Percentiles rank a stretch among this genome's conserved stretches.
These are phyloP conservation scores for Orbilia brochopaga DNA, from an alignment of 2,329 filamentous ascomycete species.

Conservation along the genomic window DNA sequence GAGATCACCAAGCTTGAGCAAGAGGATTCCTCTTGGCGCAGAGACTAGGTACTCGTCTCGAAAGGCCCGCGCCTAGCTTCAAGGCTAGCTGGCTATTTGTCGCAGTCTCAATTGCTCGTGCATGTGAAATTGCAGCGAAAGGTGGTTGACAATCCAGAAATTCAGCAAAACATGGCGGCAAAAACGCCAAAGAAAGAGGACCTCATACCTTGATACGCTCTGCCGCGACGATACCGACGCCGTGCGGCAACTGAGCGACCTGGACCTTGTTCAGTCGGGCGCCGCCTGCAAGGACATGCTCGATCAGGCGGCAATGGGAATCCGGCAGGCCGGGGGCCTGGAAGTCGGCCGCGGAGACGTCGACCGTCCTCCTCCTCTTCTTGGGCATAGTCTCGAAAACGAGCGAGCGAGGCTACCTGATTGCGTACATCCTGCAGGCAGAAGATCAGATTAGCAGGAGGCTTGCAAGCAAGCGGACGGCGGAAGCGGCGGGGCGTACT, in stretches of 20 bases:
- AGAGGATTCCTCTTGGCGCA: too few species aligned
- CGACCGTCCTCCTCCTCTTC: slow-evolving; percentile 13
- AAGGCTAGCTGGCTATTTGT: too few species aligned
- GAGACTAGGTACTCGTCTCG: too few species aligned
- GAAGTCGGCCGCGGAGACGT: slow-evolving; percentile 7
- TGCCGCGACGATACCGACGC: slow-evolving; percentile 36
- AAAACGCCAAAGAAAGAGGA: not conserved
- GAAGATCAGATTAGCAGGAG: too few species aligned
- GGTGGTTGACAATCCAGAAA: too few species aligned
- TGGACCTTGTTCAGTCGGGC: slow-evolving; percentile 38
- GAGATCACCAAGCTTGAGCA: too few species aligned
- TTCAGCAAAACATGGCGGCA: too few species aligned
- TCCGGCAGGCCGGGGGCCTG: slow-evolving; percentile 23
- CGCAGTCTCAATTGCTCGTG: too few species aligned
- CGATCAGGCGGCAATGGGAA: slow-evolving; percentile 20
- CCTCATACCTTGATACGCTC: slow-evolving; percentile 26
- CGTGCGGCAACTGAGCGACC: slow-evolving; percentile 34
- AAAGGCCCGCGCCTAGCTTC: too few species aligned
- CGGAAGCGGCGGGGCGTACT: too few species aligned
- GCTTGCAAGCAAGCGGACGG: too few species aligned
- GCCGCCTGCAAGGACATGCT: slow-evolving; percentile 33
- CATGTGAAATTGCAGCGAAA: too few species aligned
- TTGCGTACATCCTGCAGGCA: not conserved
- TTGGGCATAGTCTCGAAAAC: slow-evolving; percentile 29
- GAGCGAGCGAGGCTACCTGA: not conserved